These are phyloP conservation scores for Ophiostoma himal-ulmi DNA, from an alignment of 2,329 filamentous ascomycete genomes.

Conservation along the genomic window DNA sequence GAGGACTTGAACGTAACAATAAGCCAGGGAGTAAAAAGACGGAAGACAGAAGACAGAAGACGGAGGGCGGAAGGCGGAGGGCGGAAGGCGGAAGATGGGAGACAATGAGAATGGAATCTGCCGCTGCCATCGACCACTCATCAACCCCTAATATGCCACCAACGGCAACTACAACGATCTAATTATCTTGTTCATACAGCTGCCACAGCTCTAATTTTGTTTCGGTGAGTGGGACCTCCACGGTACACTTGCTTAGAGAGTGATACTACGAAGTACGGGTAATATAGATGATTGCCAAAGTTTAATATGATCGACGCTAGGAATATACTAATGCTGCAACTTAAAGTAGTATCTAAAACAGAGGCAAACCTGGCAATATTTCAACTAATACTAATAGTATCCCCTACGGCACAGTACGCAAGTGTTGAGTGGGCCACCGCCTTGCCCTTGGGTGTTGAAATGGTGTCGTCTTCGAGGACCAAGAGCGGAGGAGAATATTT, in stretches of 20 bases:
- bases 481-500: neutral
- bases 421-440: neutral
- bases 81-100: too few relatives aligned
- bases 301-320: conserved; percentile 1
- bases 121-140: neutral
- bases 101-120: neutral
- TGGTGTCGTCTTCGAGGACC: neutral
- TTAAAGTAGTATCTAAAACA: neutral
- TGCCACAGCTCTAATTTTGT: neutral
- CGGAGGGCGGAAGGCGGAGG: neutral
- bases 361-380: neutral
- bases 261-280: too few relatives aligned
- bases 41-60: neutral
- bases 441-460: neutral
- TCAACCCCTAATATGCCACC: neutral
- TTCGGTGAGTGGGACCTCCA: neutral
- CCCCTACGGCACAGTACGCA: too few relatives aligned
- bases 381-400: neutral
- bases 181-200: neutral
- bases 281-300: too few relatives aligned
- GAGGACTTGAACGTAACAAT: neutral
- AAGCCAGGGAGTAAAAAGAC: neutral
- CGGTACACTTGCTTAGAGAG: too few relatives aligned
- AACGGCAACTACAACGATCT: neutral
- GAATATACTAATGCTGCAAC: neutral